Conservation (phyloP, 768 basidiomycete genomes). For the Mrakia blollopis region DNA sequence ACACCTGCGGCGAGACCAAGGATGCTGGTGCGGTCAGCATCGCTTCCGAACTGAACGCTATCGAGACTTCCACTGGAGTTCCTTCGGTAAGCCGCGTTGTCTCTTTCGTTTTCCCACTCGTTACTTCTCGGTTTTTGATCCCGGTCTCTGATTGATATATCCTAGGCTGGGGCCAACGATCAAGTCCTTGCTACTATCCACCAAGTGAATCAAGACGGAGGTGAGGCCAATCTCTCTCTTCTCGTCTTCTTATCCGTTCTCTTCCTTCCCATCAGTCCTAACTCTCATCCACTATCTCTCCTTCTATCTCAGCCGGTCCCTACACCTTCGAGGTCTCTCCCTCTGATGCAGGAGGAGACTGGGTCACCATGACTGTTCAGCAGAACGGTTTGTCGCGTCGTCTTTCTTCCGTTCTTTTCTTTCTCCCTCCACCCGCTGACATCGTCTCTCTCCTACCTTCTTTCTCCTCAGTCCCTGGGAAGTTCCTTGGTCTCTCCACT, state of each 20-base stretch:
- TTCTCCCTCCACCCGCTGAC: background rate
- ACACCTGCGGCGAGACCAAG: conserved; percentile 12
- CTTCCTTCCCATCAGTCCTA: background rate
- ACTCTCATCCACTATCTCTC: background rate
- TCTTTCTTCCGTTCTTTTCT: background rate
- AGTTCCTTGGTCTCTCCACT: background rate
- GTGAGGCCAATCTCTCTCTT: background rate
- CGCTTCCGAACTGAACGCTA: background rate
- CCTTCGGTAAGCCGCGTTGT: conserved; percentile 8
- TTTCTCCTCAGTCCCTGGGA: background rate
- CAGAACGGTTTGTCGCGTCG: background rate
- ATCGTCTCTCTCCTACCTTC: background rate
- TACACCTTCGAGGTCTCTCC: conserved; percentile 19
- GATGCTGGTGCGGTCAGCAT: conserved; percentile 7
- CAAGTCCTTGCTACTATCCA: conserved; percentile 5
- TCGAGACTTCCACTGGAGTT: background rate
- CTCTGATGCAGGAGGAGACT: conserved; percentile 1
- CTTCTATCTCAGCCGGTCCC: background rate
- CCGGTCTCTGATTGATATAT: background rate
- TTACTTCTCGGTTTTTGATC: too few species aligned
- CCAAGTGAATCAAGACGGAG: conserved; percentile 18
- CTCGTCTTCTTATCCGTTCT: background rate
- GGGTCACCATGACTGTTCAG: background rate
- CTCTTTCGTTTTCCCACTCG: background rate
- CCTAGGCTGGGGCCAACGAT: background rate